phyloP scores from a whole-genome alignment of 2,329 filamentous ascomycete species.

The Pezicula carpinea region DNA sequence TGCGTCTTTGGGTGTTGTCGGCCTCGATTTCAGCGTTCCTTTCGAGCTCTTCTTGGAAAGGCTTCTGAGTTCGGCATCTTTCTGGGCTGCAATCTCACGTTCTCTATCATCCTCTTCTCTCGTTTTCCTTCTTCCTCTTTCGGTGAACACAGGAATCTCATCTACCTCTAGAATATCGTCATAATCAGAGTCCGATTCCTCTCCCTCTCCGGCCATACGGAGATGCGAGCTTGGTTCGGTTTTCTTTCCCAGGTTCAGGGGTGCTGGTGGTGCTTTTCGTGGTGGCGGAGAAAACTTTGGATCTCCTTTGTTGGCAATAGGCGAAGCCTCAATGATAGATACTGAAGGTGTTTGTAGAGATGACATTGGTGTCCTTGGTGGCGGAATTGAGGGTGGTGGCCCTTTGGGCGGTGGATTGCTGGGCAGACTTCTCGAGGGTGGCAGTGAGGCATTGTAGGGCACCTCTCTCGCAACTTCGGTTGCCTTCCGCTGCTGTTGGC shows the following conservation, averaged over 20 bases:
- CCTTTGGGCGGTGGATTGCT: constrained; percentile 33
- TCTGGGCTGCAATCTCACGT: constrained; percentile 62
- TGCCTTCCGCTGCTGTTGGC: constrained; percentile 37
- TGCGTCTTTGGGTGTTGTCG: constrained; percentile 36
- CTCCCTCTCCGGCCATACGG: constrained; percentile 43
- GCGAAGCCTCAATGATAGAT: constrained; percentile 36
- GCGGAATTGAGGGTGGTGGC: constrained; percentile 23
- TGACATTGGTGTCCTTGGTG: constrained; percentile 19
- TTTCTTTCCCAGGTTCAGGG: constrained; percentile 62
- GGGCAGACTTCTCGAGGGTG: constrained; percentile 51
- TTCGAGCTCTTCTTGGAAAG: constrained; percentile 68
- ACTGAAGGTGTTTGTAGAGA: constrained; percentile 23
- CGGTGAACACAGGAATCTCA: constrained; percentile 48
- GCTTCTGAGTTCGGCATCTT: constrained; percentile 67
- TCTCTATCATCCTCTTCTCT: constrained; percentile 82
- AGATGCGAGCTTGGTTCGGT: constrained; percentile 36
- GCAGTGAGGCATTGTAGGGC: constrained; percentile 46
- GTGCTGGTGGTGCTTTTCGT: constrained; percentile 80
- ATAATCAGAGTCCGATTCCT: constrained; percentile 74
- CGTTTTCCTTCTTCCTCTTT: constrained; percentile 75
- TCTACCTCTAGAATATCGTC: constrained; percentile 71
- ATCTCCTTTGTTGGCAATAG: constrained; percentile 40
- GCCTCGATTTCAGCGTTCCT: constrained; percentile 40
- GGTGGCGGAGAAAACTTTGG: constrained; percentile 53
- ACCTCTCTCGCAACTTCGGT: constrained; percentile 40